A percentile compares a stretch with the other conserved stretches of the same genome.
phyloP scores from a whole-genome alignment of 2,329 filamentous ascomycete genomes.

The Ascochyta lentis region DNA sequence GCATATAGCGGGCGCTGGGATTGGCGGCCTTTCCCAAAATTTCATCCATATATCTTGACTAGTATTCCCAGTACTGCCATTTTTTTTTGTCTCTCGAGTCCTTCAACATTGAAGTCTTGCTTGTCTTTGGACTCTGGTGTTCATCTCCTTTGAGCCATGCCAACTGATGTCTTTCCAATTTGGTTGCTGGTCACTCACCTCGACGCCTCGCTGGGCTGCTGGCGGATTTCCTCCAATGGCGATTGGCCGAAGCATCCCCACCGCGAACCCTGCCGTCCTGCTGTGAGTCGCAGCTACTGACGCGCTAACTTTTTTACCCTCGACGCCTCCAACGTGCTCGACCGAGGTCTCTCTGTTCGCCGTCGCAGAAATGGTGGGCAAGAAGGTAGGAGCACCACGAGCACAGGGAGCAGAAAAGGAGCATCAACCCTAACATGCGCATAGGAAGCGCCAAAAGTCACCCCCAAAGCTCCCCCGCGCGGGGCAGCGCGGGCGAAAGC shows the following conservation, averaged over 20 bases:
- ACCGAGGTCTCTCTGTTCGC: slow-evolving; percentile 19
- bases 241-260: slow-evolving; percentile 31
- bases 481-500: slow-evolving; percentile 37
- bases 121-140: neutral
- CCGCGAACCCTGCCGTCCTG: slow-evolving; percentile 21
- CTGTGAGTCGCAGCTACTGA: slow-evolving; percentile 34
- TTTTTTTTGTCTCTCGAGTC: no score
- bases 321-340: slow-evolving; percentile 18
- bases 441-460: slow-evolving; percentile 37
- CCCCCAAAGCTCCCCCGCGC: slow-evolving; percentile 42
- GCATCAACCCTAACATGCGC: slow-evolving; percentile 15
- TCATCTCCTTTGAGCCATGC: neutral
- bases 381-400: slow-evolving; percentile 28
- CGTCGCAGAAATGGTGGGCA: slow-evolving; percentile 40
- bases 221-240: slow-evolving; percentile 31
- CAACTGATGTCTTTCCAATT: neutral
- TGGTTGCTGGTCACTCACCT: slow-evolving; percentile 28
- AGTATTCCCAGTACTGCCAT: no score
- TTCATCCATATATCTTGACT: no score
- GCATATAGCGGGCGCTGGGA: slow-evolving; percentile 21
- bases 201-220: slow-evolving; percentile 18
- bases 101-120: no score
- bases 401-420: neutral
- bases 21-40: slow-evolving; percentile 2
- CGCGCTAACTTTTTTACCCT: slow-evolving; percentile 39